Evolutionary conservation across 495 filamentous ascomycete genomes (phyloP).

Genomic region (Lepidopterella palustris): DNA sequence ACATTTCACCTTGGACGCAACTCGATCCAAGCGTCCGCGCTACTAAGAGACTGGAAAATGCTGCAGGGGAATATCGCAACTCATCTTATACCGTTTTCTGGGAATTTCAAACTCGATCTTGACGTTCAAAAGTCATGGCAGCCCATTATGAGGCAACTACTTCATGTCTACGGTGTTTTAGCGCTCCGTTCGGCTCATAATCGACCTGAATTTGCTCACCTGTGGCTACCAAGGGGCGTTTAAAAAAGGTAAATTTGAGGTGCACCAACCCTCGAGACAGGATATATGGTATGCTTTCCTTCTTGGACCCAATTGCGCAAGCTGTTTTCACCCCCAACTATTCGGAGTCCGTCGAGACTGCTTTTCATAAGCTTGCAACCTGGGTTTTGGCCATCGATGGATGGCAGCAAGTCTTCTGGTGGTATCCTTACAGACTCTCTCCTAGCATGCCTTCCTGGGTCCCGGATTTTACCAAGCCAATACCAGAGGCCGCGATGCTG

Average conservation of each 20-base stretch:
- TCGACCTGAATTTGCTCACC: background rate
- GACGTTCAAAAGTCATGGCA: background rate
- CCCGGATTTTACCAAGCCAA: background rate
- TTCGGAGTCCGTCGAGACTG: background rate
- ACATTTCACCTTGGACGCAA: background rate
- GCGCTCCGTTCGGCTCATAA: background rate
- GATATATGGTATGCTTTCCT: background rate
- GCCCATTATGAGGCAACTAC: background rate
- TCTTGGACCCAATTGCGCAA: background rate
- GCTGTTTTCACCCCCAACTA: background rate
- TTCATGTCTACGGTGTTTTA: background rate
- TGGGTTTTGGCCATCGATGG: background rate
- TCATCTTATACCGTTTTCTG: background rate
- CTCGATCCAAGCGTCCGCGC: background rate
- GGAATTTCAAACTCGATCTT: background rate
- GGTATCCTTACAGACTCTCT: background rate
- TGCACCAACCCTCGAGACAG: background rate
- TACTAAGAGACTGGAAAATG: background rate
- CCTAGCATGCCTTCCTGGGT: background rate
- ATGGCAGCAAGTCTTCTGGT: background rate
- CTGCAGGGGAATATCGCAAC: background rate
- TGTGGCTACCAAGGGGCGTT: background rate
- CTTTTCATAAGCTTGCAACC: background rate
- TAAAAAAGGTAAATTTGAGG: background rate
- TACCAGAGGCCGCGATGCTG: background rate